phyloP scores from a whole-genome alignment of 1,284 basidiomycete genomes.

The Rhodotorula mucilaginosa region DNA sequence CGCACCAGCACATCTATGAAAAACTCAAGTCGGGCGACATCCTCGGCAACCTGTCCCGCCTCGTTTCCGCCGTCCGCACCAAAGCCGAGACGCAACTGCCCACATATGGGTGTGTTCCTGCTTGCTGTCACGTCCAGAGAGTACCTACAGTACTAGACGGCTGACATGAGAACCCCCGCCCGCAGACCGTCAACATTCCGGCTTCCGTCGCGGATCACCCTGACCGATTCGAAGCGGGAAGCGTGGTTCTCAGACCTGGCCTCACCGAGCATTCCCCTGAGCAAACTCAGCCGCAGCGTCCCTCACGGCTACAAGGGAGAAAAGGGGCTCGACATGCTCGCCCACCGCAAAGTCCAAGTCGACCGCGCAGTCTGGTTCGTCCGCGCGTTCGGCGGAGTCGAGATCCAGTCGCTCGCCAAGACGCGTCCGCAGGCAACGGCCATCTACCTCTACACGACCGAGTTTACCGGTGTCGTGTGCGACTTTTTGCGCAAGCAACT shows the following conservation, averaged over 20 bases:
- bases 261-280: slow-evolving; percentile 79
- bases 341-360: slow-evolving; percentile 75
- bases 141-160: background rate
- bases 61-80: slow-evolving; percentile 75
- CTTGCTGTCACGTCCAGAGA: background rate
- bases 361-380: slow-evolving; percentile 93
- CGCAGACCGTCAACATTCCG: slow-evolving; percentile 59
- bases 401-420: slow-evolving; percentile 64
- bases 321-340: slow-evolving; percentile 85
- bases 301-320: slow-evolving; percentile 91
- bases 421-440: slow-evolving; percentile 52
- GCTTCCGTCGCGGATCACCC: slow-evolving; percentile 80
- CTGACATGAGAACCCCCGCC: too few species aligned
- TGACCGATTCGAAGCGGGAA: slow-evolving; percentile 82
- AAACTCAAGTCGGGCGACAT: slow-evolving; percentile 54
- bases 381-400: slow-evolving; percentile 88
- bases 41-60: slow-evolving; percentile 66
- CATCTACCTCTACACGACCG: slow-evolving; percentile 72
- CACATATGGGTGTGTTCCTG: slow-evolving; percentile 44
- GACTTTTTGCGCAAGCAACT: slow-evolving; percentile 89
- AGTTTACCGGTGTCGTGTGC: slow-evolving; percentile 83
- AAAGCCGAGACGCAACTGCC: slow-evolving; percentile 53
- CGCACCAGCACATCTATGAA: slow-evolving; percentile 56
- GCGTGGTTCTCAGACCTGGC: slow-evolving; percentile 90
- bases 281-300: slow-evolving; percentile 80